A percentile compares a stretch with the other conserved stretches of the same genome.
Evolutionary conservation across 1,284 basidiomycete species (phyloP).

Genomic region (Trichosporon ovoides): DNA sequence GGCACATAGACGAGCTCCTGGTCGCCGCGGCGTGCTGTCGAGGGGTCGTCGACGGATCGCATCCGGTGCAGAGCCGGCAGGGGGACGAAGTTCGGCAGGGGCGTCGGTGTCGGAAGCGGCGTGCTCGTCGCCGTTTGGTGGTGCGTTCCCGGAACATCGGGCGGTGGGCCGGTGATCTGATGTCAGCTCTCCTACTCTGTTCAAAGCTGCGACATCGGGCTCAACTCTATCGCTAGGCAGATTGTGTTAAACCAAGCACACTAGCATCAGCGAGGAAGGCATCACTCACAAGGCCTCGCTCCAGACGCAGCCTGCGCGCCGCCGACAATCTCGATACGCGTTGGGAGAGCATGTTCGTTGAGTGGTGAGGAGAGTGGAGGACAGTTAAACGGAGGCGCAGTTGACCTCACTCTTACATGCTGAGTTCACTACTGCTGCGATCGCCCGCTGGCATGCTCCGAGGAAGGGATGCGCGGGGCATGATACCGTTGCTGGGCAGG

Average conservation of each 20-base stretch:
- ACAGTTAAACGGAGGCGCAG: too few relatives aligned
- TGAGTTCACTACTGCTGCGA: background rate
- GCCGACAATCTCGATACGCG: constrained; percentile 9
- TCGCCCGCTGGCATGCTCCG: background rate
- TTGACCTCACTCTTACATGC: background rate
- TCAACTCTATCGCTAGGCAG: too few relatives aligned
- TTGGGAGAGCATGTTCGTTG: constrained; percentile 16
- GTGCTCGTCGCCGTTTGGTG: constrained; percentile 25
- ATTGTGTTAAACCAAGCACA: too few relatives aligned
- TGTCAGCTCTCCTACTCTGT: background rate
- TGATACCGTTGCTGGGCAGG: background rate
- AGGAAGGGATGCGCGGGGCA: background rate
- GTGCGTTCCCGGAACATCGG: constrained; percentile 28
- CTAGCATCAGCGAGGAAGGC: background rate
- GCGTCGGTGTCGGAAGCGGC: constrained; percentile 35
- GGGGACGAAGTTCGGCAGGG: constrained; percentile 32
- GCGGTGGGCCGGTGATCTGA: constrained; percentile 47
- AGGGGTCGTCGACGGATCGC: constrained; percentile 23
- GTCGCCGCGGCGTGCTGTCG: constrained; percentile 10
- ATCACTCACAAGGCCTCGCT: constrained; percentile 11
- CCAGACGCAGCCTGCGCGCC: constrained; percentile 5
- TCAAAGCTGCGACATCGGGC: too few relatives aligned
- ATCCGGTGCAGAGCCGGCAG: constrained; percentile 21
- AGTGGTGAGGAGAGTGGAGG: background rate
- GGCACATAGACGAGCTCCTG: constrained; percentile 35